Conservation (phyloP, 179 eudicot genomes). For the Corrigiola litoralis region DNA sequence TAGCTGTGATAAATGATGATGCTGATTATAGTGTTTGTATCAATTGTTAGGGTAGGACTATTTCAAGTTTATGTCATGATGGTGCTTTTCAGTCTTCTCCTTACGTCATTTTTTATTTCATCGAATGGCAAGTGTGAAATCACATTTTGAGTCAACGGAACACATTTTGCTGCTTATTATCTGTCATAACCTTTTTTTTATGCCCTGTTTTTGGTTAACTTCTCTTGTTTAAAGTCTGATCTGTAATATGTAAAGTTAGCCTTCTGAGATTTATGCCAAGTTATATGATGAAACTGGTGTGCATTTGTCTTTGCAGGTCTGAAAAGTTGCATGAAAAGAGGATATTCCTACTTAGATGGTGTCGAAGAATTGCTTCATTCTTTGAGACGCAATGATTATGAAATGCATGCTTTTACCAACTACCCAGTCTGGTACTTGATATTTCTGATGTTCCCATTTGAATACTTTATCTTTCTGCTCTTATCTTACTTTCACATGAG, state of each 20-base stretch:
- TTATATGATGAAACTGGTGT: background rate
- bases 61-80: too few relatives aligned
- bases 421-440: slow-evolving; percentile 73
- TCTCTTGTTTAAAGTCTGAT: background rate
- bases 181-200: background rate
- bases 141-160: background rate
- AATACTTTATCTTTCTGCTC: background rate
- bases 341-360: slow-evolving; percentile 66
- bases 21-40: too few relatives aligned
- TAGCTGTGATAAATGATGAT: background rate
- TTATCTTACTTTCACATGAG: background rate
- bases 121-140: background rate
- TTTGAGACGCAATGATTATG: slow-evolving; percentile 64
- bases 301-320: slow-evolving; percentile 52
- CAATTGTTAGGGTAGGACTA: background rate
- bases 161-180: background rate
- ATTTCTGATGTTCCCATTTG: background rate
- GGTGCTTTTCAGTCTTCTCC: too few relatives aligned
- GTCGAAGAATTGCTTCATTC: slow-evolving; percentile 57
- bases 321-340: slow-evolving; percentile 64
- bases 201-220: too few relatives aligned
- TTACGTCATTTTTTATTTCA: background rate
- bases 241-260: background rate
- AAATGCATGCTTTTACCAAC: slow-evolving; percentile 89
- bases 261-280: background rate